These are phyloP conservation scores for Thamnidium elegans DNA, from an alignment of 192 early-diverging fungal species.

Conservation along the genomic window DNA sequence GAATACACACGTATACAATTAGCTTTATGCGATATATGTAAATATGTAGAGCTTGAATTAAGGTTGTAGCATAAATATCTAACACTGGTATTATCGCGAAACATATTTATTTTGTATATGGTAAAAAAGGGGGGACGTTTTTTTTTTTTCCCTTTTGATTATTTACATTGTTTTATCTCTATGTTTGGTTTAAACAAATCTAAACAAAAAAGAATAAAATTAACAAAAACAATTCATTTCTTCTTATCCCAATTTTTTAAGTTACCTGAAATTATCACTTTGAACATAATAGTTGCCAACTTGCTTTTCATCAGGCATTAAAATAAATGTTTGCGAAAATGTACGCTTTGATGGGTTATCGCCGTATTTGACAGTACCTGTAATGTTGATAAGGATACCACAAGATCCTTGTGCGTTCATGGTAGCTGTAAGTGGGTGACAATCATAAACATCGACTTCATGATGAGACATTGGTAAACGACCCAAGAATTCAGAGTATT, in stretches of 20 bases:
- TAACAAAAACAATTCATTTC: background rate
- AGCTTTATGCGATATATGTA: too few relatives aligned
- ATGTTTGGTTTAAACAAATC: conserved; percentile 3
- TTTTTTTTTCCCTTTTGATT: too few relatives aligned
- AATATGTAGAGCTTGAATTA: too few relatives aligned
- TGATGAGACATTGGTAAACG: conserved; percentile 42
- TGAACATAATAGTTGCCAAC: conserved; percentile 49
- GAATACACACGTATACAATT: too few relatives aligned
- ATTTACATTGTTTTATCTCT: too few relatives aligned
- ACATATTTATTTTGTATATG: too few relatives aligned
- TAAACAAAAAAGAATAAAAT: background rate
- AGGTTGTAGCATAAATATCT: too few relatives aligned
- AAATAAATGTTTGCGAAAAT: conserved; percentile 49
- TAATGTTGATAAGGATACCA: conserved; percentile 46
- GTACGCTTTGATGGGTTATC: conserved; percentile 34
- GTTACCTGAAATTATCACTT: conserved; percentile 46
- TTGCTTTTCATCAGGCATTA: conserved; percentile 42
- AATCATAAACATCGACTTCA: conserved; percentile 42
- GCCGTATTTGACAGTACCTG: conserved; percentile 47
- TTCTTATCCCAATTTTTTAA: background rate
- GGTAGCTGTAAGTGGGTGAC: conserved; percentile 44
- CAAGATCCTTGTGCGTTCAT: conserved; percentile 36
- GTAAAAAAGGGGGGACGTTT: too few relatives aligned
- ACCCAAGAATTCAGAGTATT: conserved; percentile 44
- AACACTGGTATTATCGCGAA: too few relatives aligned